Conservation (phyloP, 2,329 filamentous ascomycete species). For the Colletotrichum tabaci region DNA sequence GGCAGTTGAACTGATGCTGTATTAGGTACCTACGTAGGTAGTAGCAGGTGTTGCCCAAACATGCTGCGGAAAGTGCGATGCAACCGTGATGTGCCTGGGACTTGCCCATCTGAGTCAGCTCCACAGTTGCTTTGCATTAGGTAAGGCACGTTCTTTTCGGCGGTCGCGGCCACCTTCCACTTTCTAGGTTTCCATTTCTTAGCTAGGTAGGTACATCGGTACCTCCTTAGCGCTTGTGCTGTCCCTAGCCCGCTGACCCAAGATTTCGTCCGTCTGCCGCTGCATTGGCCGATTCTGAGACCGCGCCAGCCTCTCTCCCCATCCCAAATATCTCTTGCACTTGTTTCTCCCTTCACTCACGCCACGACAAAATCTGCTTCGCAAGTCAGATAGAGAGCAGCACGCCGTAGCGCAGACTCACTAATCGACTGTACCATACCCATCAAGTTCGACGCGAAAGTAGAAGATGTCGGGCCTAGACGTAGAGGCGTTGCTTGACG, state of each 20-base stretch:
- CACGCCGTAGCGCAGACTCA: neutral
- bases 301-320: constrained; percentile 27
- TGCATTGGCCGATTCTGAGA: constrained; percentile 19
- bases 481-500: constrained; percentile 92
- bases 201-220: neutral
- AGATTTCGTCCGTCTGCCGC: neutral
- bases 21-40: neutral
- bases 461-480: constrained; percentile 70
- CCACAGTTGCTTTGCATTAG: neutral
- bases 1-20: neutral
- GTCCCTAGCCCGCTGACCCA: constrained; percentile 30
- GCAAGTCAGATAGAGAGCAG: neutral
- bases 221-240: neutral
- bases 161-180: constrained; percentile 5
- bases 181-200: neutral
- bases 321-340: constrained; percentile 8
- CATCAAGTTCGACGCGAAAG: neutral
- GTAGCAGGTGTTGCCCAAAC: neutral
- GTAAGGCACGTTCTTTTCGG: neutral
- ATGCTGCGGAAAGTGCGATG: neutral
- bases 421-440: neutral
- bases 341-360: constrained; percentile 16
- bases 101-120: constrained; percentile 15
- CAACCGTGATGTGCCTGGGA: neutral
- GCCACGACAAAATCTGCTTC: constrained; percentile 12